Evolutionary conservation across 352 stramenopile species (phyloP).

Genomic region (Pythium sukuiense): DNA sequence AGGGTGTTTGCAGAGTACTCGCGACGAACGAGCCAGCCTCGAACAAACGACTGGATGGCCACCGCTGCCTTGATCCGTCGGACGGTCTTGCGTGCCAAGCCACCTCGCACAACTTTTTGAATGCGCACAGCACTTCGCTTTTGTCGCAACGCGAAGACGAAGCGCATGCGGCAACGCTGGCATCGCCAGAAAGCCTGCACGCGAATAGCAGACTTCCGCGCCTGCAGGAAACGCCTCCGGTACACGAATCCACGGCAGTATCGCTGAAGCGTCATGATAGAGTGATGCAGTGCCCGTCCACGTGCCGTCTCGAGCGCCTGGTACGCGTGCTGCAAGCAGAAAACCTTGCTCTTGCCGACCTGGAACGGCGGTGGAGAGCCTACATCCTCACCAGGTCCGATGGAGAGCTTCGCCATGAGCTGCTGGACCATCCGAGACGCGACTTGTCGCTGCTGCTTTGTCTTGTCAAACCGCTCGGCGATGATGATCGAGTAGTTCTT

Average conservation of each 20-base stretch:
- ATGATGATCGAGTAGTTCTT: conserved; percentile 79
- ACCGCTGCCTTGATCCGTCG: conserved; percentile 47
- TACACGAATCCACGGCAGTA: conserved; percentile 70
- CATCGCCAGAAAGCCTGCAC: conserved; percentile 61
- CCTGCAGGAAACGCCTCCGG: conserved; percentile 46
- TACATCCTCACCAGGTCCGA: conserved; percentile 30
- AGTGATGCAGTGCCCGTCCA: conserved; percentile 67
- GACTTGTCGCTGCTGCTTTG: conserved; percentile 55
- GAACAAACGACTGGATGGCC: conserved; percentile 77
- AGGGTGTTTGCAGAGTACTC: conserved; percentile 78
- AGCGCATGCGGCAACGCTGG: conserved; percentile 45
- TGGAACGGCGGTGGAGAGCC: conserved; percentile 56
- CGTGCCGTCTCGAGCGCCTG: conserved; percentile 62
- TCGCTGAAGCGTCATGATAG: conserved; percentile 68
- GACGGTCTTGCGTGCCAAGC: conserved; percentile 41
- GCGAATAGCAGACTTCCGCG: conserved; percentile 45
- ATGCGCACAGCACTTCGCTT: conserved; percentile 51
- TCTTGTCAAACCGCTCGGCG: conserved; percentile 37
- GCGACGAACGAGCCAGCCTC: conserved; percentile 77
- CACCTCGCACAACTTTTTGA: conserved; percentile 51
- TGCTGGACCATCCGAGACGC: conserved; percentile 46
- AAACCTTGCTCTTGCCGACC: conserved; percentile 84
- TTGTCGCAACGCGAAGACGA: conserved; percentile 36
- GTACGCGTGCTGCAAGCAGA: conserved; percentile 69
- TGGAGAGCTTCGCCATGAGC: conserved; percentile 37